A percentile compares a stretch with the other conserved stretches of the same genome.
Evolutionary conservation across 169 alveolate species (phyloP).

Genomic region (Sarcocystis neurona): DNA sequence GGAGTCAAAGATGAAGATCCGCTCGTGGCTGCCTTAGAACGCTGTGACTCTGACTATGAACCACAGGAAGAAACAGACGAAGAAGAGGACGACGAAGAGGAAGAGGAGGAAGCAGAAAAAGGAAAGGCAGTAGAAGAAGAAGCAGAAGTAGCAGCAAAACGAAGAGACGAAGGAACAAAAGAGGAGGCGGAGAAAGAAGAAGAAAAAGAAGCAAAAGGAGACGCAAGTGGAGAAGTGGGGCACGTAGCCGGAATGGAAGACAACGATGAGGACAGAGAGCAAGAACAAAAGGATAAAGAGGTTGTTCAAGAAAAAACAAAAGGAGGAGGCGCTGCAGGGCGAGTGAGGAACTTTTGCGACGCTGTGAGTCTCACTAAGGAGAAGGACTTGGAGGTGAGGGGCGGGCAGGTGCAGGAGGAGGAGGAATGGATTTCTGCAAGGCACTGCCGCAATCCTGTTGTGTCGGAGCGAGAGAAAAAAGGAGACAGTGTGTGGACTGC

Average conservation of each 20-base stretch:
- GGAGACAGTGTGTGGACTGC: too few species aligned
- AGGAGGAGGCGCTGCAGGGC: too few species aligned
- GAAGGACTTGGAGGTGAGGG: background rate
- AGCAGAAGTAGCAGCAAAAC: background rate
- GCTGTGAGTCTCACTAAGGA: background rate
- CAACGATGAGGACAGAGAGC: background rate
- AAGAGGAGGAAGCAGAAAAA: background rate
- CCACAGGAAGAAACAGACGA: slow-evolving; percentile 10
- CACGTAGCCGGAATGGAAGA: background rate
- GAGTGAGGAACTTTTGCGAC: too few species aligned
- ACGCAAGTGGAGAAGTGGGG: background rate
- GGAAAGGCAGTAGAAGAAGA: background rate
- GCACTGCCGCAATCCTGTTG: background rate
- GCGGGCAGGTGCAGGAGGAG: background rate
- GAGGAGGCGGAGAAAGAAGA: background rate
- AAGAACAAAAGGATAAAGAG: too few species aligned
- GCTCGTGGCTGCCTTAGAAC: too few species aligned
- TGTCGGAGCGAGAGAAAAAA: background rate
- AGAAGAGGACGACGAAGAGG: background rate
- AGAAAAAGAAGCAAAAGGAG: background rate
- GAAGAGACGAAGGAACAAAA: background rate
- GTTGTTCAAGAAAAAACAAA: too few species aligned
- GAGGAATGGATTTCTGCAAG: background rate
- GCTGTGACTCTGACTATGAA: too few species aligned
- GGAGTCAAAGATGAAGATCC: background rate